Percentiles rank a stretch among this genome's conserved stretches.
phyloP scores from a whole-genome alignment of 257 asterid species.

The Verbena officinalis region DNA sequence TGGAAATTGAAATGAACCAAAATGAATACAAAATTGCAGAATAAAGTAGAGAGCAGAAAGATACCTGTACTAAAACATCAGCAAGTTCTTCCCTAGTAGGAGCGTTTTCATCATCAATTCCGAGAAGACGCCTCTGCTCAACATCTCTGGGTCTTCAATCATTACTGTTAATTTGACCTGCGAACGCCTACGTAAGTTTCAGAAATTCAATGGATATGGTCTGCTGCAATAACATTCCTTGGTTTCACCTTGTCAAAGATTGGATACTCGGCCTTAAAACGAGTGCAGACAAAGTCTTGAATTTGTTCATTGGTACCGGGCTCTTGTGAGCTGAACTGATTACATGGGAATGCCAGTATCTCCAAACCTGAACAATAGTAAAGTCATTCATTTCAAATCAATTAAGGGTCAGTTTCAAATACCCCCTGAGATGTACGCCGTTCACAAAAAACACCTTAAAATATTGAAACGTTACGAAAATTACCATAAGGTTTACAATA shows the following conservation, averaged over 20 bases:
- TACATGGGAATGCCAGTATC: conserved; percentile 96
- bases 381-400: background rate
- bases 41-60: conserved; percentile 4
- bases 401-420: no score
- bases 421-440: no score
- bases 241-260: conserved; percentile 78
- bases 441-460: no score
- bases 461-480: no score
- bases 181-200: conserved; percentile 28
- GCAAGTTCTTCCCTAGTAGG: conserved; percentile 96
- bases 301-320: conserved; percentile 87
- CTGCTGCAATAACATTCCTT: background rate
- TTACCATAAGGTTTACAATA: no score
- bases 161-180: conserved; percentile 75
- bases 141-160: conserved; percentile 99
- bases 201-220: background rate
- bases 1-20: conserved; percentile 7
- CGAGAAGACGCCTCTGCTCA: conserved; percentile 89
- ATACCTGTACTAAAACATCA: conserved; percentile 75
- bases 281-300: conserved; percentile 86
- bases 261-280: conserved; percentile 95
- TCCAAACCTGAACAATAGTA: conserved; percentile 59
- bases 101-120: conserved; percentile 89
- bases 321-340: conserved; percentile 92
- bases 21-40: background rate